Base-by-base conservation (phyloP, 139 green algal species). In the Dunaliella primolecta region DNA sequence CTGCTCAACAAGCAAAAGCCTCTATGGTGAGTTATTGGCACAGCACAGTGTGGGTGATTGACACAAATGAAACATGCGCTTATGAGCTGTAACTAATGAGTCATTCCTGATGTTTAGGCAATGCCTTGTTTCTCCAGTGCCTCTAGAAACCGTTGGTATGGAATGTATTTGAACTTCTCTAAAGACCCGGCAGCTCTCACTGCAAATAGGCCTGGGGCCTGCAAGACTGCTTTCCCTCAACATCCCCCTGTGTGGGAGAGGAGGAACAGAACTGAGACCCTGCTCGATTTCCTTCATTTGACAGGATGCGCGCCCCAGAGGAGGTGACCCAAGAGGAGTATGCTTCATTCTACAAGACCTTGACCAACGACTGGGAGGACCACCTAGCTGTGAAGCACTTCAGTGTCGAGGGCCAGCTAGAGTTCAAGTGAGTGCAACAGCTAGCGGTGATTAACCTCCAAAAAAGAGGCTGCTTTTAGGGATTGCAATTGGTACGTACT, bases 1-100 rank as follows among this genome's bases (percentile, higher is more conserved):
- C 92, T 99, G 89, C 93, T 99, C 77, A 99, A 99, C 96, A 99
- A 99, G 95, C 97, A 99, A 93, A 99, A 99, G 95, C 97, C 97
- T n/a, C 98, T 99, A 90, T 99, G 97, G 97, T 89, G 78, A 85
- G 85, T 31, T 2, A 64, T 64, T n/a, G n/a, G n/a, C n/a, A n/a
- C n/a, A n/a, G n/a, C n/a, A n/a, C n/a, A n/a, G n/a, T n/a, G n/a
- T n/a, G n/a, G n/a, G n/a, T n/a, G n/a, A n/a, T n/a, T n/a, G n/a
- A n/a, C n/a, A n/a, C n/a, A n/a, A n/a, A n/a, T n/a, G n/a, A n/a
- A n/a, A n/a, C n/a, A n/a, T n/a, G n/a, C n/a, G n/a, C n/a, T n/a
- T n/a, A n/a, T n/a, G n/a, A n/a, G n/a, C n/a, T n/a, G n/a, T n/a
- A n/a, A n/a, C n/a, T n/a, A n/a, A n/a, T n/a, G n/a, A n/a, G n/a